phyloP scores from a whole-genome alignment of 2,329 filamentous ascomycete species.

The Fusarium drepaniforme region DNA sequence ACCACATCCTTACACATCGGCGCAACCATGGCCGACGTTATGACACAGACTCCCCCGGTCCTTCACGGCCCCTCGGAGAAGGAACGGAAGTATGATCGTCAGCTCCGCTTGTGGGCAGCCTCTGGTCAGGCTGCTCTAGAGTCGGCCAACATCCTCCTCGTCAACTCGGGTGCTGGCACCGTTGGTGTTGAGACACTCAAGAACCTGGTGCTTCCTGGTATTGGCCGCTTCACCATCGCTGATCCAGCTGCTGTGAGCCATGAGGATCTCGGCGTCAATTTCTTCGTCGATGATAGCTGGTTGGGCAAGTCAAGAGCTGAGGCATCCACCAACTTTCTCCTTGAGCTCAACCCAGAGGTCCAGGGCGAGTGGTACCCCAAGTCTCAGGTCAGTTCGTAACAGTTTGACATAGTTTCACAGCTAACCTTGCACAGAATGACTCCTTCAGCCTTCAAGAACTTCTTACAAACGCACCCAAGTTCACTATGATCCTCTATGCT shows the following conservation, averaged over 20 bases:
- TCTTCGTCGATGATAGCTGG: constrained; percentile 88
- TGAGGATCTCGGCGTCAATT: constrained; percentile 92
- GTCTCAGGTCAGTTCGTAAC: constrained; percentile 45
- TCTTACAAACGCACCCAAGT: constrained; percentile 55
- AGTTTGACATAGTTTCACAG: not conserved
- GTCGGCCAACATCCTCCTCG: constrained; percentile 87
- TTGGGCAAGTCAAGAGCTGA: constrained; percentile 84
- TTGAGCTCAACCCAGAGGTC: constrained; percentile 94
- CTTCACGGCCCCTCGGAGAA: constrained; percentile 69
- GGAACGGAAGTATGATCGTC: constrained; percentile 89
- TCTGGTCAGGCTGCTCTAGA: constrained; percentile 92
- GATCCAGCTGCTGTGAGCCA: constrained; percentile 84
- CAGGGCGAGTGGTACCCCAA: constrained; percentile 77
- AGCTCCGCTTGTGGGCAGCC: constrained; percentile 95
- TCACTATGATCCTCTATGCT: constrained; percentile 68
- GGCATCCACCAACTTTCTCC: constrained; percentile 80
- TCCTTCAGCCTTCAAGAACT: constrained; percentile 54
- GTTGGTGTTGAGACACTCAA: constrained; percentile 93
- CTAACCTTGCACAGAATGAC: constrained; percentile 40
- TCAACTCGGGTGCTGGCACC: constrained; percentile 89
- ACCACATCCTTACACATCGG: constrained; percentile 2
- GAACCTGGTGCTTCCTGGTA: constrained; percentile 94
- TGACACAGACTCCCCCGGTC: constrained; percentile 46
- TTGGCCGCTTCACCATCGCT: constrained; percentile 91
- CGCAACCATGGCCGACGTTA: constrained; percentile 46